phyloP scores from a whole-genome alignment of 108 stramenopile species.

The Nitzschia sp. region DNA sequence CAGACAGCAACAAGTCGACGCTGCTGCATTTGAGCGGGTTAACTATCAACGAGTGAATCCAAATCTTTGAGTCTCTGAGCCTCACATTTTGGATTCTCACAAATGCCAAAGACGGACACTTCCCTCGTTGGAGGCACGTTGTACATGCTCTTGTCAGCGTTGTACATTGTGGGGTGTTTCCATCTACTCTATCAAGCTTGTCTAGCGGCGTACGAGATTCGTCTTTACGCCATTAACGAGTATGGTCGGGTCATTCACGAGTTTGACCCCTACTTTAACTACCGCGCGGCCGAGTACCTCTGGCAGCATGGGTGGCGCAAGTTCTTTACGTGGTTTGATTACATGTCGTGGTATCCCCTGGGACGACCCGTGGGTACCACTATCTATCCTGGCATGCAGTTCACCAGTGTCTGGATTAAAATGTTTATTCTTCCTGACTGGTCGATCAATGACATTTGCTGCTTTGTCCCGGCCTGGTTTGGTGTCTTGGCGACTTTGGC shows the following conservation, averaged over 20 bases:
- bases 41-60: too few relatives aligned
- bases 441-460: slow-evolving; percentile 93
- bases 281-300: slow-evolving; percentile 85
- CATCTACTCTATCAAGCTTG: slow-evolving; percentile 38
- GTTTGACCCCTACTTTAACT: slow-evolving; percentile 94
- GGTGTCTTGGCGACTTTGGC: slow-evolving; percentile 80
- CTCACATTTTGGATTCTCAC: too few relatives aligned
- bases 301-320: slow-evolving; percentile 53
- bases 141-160: slow-evolving; percentile 11
- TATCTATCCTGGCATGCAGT: slow-evolving; percentile 98
- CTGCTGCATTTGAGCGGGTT: too few relatives aligned
- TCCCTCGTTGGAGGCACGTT: slow-evolving; percentile 12
- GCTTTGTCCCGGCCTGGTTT: slow-evolving; percentile 92
- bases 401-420: slow-evolving; percentile 90
- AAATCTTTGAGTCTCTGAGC: too few relatives aligned
- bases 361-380: slow-evolving; percentile 96
- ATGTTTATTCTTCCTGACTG: slow-evolving; percentile 61
- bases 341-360: slow-evolving; percentile 96
- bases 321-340: slow-evolving; percentile 92
- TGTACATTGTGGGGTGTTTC: slow-evolving; percentile 35
- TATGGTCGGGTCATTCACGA: slow-evolving; percentile 89
- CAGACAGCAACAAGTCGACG: too few relatives aligned
- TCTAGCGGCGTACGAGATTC: slow-evolving; percentile 71
- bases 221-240: slow-evolving; percentile 75
- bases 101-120: slow-evolving; percentile 7